Evolutionary conservation across 2,329 filamentous ascomycete species (phyloP), one percentile per base, ranked within the genome.

Genomic region (Domatiomyces catenatus): DNA sequence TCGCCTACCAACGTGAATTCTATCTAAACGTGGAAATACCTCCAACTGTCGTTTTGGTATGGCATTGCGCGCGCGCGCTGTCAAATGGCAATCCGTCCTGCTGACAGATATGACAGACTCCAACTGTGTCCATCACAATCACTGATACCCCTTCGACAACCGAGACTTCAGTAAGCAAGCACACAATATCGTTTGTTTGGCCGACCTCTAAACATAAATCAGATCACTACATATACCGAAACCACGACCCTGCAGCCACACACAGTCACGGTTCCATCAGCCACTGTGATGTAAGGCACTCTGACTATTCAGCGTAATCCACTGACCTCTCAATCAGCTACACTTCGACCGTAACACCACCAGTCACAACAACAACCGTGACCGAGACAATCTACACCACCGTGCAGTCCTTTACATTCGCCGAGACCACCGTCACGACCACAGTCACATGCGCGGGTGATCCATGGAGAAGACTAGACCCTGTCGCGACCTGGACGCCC

Each of bases 1-100:
- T 59, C 28, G 57, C 57, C 10, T 59, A 52, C 50, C 50, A 51
- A 53, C 50, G 57, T 39, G 48, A 48, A 10, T 58, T 59, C 46
- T 48, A 47, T 6, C 49, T 58, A 44, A 56, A 54, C 45, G 56
- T 55, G 4, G 56, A 50, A 20, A 55, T 55, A n/a, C 56, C 53
- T 5, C 55, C 50, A n/a, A 50, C 49, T 10, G 46, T 57, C 12
- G 54, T 50, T 1, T 39, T 5, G 32, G 32, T 39, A 39, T 39
- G 32, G 32, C 10, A 39, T 39, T 39, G 10, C 10, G 36, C 46
- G n/a, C n/a, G n/a, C 10, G 45, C 42, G 36, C 42, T 20, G 20
- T 24, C 8, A 12, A 39, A n/a, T 24, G 8, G 20, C 3, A 39
- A 47, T 24, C 6, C 6, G 3, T 24, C 3, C 28, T 42, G 22